Percentiles rank a stretch among this genome's conserved stretches.
These are phyloP conservation scores for Pestalotiopsis sp. DNA, from an alignment of 2,329 filamentous ascomycete genomes.

Conservation along the genomic window DNA sequence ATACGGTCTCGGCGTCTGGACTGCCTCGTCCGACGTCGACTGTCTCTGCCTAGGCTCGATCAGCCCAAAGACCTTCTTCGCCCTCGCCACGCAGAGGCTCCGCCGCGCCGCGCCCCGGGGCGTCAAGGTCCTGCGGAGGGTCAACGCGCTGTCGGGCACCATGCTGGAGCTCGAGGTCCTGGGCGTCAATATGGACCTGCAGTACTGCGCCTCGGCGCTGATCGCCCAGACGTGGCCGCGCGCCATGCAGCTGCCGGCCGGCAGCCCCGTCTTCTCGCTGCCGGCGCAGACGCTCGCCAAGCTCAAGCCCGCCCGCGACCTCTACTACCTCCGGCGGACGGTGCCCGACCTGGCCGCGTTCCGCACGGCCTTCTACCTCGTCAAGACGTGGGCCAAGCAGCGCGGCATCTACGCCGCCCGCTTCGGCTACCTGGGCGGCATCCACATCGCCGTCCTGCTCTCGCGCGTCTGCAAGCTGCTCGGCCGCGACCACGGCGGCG, in stretches of 20 bases:
- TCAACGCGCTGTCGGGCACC: constrained; percentile 59
- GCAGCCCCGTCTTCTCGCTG: constrained; percentile 57
- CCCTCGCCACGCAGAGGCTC: constrained; percentile 57
- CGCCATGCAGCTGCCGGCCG: constrained; percentile 46
- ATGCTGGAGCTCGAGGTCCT: constrained; percentile 66
- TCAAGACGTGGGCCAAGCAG: constrained; percentile 63
- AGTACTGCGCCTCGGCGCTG: constrained; percentile 63
- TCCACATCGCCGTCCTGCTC: constrained; percentile 65
- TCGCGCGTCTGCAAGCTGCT: constrained; percentile 61
- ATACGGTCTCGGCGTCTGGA: constrained; percentile 65
- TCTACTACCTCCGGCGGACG: constrained; percentile 60
- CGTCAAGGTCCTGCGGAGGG: constrained; percentile 56
- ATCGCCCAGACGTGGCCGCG: constrained; percentile 56
- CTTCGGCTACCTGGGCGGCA: constrained; percentile 66
- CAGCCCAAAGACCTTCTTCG: constrained; percentile 62
- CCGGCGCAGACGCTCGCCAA: constrained; percentile 59
- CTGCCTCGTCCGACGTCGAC: constrained; percentile 62
- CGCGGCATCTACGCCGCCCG: constrained; percentile 66
- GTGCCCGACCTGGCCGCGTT: constrained; percentile 62
- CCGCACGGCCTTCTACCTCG: constrained; percentile 57
- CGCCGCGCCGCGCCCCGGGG: constrained; percentile 43
- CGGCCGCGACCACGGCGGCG: constrained; percentile 31
- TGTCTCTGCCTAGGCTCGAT: constrained; percentile 66
- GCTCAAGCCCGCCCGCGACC: constrained; percentile 65
- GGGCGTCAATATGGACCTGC: constrained; percentile 62